Base-by-base conservation (phyloP, 331 rosid species). In the Malus hybrid region DNA sequence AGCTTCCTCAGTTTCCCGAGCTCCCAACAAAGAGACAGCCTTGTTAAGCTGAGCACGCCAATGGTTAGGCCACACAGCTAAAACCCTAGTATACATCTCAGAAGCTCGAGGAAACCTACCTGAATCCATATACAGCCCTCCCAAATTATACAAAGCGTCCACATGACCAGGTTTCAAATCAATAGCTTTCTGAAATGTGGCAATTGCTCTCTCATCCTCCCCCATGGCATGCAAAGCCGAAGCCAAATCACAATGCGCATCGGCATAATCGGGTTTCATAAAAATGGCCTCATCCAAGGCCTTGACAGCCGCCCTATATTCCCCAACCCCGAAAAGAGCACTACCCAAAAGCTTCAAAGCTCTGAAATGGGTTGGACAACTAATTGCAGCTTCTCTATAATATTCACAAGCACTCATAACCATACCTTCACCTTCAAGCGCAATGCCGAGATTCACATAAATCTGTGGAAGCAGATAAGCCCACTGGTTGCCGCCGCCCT, bases 351-450 rank as follows among this genome's bases (percentile, higher is more conserved):
- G 89, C 42, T 86, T 86, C 85, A 86, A 78, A 15, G 89, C 89
- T 82, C 89, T 80, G 68, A 86, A 86, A 80, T 86, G 89, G 4
- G 89, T 86, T 34, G 89, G 89, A 68, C 87, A 86, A 22, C 80
- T 81, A 77, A 86, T 86, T 6, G 89, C 89, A 82, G 89, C 89
- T 46, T 86, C 89, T 72, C 89, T 82, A 66, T 86, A 86, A 63
- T 86, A 86, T 77, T 86, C 89, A 50, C 89, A 82, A 71, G 89
- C 89, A 72, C 89, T 86, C 72, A 86, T 80, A 67, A 86, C 87
- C 89, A 86, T 86, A 78, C 89, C 89, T 82, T 86, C 89, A 19
- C 89, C 85, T 82, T 86, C 89, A 63, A 86, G 85, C 5, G 89
- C 81, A 75, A 86, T 86, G 29, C 89, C 89, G n/a, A 86, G 85